These are phyloP conservation scores for Volvox reticuliferus DNA, from an alignment of 139 green algal species.

Conservation along the genomic window DNA sequence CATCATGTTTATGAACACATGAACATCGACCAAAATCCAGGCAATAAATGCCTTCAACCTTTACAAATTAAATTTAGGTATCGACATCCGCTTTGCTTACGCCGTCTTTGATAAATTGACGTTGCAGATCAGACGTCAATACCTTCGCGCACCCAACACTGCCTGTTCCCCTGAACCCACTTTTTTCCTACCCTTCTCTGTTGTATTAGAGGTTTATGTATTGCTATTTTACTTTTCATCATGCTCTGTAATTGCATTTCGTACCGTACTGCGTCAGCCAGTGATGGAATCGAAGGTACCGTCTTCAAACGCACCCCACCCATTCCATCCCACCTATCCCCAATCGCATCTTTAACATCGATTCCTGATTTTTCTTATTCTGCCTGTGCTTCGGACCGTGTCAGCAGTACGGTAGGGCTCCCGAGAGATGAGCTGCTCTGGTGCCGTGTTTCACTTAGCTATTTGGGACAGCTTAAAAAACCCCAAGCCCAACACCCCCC, in stretches of 20 bases:
- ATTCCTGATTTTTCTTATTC: too few species aligned
- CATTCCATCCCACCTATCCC: not conserved
- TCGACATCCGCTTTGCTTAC: too few species aligned
- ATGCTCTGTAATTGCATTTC: not conserved
- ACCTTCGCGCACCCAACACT: too few species aligned
- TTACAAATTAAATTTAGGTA: not conserved
- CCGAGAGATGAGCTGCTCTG: too few species aligned
- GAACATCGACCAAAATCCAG: not conserved
- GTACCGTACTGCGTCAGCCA: not conserved
- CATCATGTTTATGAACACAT: not conserved
- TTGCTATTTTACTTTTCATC: not conserved
- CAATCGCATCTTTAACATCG: too few species aligned
- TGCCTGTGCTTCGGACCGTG: too few species aligned
- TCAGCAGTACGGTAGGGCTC: too few species aligned
- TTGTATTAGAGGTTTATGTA: not conserved
- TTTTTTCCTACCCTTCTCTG: not conserved
- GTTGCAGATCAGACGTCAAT: too few species aligned
- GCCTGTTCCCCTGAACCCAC: too few species aligned
- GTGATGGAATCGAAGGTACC: not conserved
- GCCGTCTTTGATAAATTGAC: too few species aligned
- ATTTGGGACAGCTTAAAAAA: too few species aligned
- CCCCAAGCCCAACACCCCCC: not conserved
- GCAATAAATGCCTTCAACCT: not conserved
- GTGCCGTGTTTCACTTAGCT: too few species aligned
- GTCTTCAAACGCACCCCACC: not conserved